Evolutionary conservation across 345 rosid genomes (phyloP).

Genomic region (Litchi chinensis): DNA sequence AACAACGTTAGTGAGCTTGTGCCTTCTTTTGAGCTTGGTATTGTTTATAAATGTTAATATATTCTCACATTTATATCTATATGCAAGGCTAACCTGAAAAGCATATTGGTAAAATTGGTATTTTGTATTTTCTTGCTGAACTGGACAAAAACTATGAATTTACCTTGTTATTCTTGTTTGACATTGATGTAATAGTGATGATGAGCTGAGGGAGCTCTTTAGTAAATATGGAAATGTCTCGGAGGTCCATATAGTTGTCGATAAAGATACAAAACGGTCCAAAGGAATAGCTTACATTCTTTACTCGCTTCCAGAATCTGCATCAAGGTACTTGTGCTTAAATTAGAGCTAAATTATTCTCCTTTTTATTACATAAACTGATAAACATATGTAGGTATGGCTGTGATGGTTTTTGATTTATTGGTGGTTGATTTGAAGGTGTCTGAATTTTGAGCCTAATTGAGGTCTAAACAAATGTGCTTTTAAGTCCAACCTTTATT

Average conservation of each 20-base stretch:
- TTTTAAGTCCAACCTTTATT: neutral
- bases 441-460: neutral
- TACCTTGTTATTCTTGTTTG: neutral
- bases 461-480: neutral
- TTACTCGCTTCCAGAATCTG: constrained; percentile 63
- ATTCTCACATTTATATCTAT: neutral
- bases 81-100: neutral
- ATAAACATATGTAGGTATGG: neutral
- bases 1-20: constrained; percentile 50
- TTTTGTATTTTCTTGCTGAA: neutral
- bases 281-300: constrained; percentile 85
- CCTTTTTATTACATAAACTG: neutral
- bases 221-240: constrained; percentile 60
- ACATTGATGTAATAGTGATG: constrained; percentile 56
- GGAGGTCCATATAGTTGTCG: constrained; percentile 82
- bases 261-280: constrained; percentile 87
- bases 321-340: constrained; percentile 60
- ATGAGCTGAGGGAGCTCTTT: constrained; percentile 82
- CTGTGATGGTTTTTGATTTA: neutral
- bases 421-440: constrained; percentile 5
- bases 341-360: constrained; percentile 1
- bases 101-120: neutral
- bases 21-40: neutral
- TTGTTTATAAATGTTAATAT: constrained; percentile 4
- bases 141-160: neutral